Percentiles rank a stretch among this genome's conserved stretches.
phyloP scores from a whole-genome alignment of 2,329 filamentous ascomycete genomes.

The Pezicula neosporulosa region DNA sequence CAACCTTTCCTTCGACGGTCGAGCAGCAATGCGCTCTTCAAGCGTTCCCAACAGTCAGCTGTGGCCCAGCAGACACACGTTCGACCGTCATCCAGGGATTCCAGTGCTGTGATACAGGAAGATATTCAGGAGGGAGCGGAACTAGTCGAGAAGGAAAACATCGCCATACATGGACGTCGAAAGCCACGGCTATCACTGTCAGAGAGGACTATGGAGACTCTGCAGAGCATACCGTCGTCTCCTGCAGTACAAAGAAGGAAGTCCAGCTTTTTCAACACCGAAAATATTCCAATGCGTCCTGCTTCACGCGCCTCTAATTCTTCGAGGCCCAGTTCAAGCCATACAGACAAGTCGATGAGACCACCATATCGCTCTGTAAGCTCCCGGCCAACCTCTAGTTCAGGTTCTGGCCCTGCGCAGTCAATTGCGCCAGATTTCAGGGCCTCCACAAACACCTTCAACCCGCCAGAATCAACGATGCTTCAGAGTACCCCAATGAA shows the following conservation, averaged over 20 bases:
- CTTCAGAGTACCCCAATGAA: constrained; percentile 42
- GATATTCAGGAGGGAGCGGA: constrained; percentile 11
- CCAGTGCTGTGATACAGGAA: constrained; percentile 7
- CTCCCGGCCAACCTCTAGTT: constrained; percentile 51
- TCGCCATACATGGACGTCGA: constrained; percentile 1
- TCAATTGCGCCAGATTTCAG: constrained; percentile 36
- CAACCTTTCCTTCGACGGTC: constrained; percentile 10
- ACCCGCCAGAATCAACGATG: constrained; percentile 33
- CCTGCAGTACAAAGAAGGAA: constrained; percentile 64
- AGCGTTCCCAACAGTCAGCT: constrained; percentile 14
- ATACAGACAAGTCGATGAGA: constrained; percentile 53
- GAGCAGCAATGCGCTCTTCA: constrained; percentile 17
- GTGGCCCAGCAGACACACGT: constrained; percentile 4
- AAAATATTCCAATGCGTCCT: constrained; percentile 53
- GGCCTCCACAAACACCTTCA: constrained; percentile 41
- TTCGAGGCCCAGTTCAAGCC: constrained; percentile 46
- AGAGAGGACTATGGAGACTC: constrained; percentile 82
- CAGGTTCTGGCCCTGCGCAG: constrained; percentile 41
- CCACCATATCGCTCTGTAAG: constrained; percentile 47
- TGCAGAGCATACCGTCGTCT: constrained; percentile 75
- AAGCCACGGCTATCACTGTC: constrained; percentile 57
- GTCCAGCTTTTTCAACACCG: constrained; percentile 69
- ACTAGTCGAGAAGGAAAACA: not conserved
- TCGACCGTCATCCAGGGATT: constrained; percentile 4
- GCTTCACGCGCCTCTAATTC: constrained; percentile 15